A percentile compares a stretch with the other conserved stretches of the same genome.
phyloP scores from a whole-genome alignment of 1,284 basidiomycete genomes.

The Ganoderma boninense region DNA sequence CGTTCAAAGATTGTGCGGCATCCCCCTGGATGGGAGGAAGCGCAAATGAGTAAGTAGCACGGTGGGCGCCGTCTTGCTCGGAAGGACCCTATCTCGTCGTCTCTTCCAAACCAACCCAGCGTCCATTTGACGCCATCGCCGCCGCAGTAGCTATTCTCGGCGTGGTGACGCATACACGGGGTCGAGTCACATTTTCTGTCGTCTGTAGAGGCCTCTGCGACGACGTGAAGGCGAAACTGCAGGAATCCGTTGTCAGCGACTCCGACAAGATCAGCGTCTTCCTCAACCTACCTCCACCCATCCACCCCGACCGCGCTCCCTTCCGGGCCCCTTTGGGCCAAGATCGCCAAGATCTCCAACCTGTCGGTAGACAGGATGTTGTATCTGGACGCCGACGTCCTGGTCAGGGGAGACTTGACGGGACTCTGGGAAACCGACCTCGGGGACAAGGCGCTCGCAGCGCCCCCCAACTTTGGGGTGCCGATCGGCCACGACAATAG shows the following conservation, averaged over 20 bases:
- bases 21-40: too few species aligned
- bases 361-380: conserved; percentile 59
- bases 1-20: too few species aligned
- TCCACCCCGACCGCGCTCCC: conserved; percentile 31
- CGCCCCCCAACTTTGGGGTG: conserved; percentile 57
- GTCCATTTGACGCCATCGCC: conserved; percentile 58
- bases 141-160: conserved; percentile 58
- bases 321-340: conserved; percentile 55
- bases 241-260: conserved; percentile 39
- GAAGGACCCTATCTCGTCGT: too few species aligned
- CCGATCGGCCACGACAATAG: conserved; percentile 53
- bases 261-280: conserved; percentile 51
- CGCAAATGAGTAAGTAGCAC: too few species aligned
- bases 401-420: conserved; percentile 52
- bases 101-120: too few species aligned
- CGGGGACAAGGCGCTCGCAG: conserved; percentile 49
- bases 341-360: conserved; percentile 53
- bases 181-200: conserved; percentile 58
- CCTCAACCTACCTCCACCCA: conserved; percentile 43
- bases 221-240: conserved; percentile 47
- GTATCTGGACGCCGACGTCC: conserved; percentile 62
- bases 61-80: too few species aligned
- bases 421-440: conserved; percentile 58
- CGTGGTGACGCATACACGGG: conserved; percentile 45
- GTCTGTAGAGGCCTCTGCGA: conserved; percentile 53